Percentiles rank a stretch among this genome's conserved stretches.
Evolutionary conservation across 2,329 filamentous ascomycete genomes (phyloP).

Genomic region (Trichophyton rubrum): DNA sequence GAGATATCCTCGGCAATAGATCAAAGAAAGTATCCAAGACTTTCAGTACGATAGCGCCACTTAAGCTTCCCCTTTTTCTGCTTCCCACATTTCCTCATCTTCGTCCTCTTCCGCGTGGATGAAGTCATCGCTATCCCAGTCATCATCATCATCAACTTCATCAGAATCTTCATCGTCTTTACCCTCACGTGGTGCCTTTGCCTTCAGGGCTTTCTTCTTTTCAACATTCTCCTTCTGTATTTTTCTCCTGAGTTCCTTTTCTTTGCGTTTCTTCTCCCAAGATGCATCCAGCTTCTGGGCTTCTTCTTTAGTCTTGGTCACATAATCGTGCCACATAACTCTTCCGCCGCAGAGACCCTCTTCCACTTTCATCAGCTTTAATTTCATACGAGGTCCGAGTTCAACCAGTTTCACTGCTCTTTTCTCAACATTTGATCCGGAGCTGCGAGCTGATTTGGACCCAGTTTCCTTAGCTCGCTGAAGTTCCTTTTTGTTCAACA

Average conservation of each 20-base stretch:
- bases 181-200: conserved; percentile 33
- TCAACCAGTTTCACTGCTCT: conserved; percentile 86
- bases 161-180: conserved; percentile 37
- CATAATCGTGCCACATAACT: conserved; percentile 94
- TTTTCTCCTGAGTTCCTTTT: conserved; percentile 70
- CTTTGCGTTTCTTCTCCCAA: conserved; percentile 64
- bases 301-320: conserved; percentile 71
- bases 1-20: background rate
- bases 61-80: background rate
- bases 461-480: conserved; percentile 34
- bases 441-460: conserved; percentile 36
- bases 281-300: conserved; percentile 64
- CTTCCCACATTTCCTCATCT: conserved; percentile 1
- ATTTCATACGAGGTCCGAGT: conserved; percentile 75
- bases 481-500: conserved; percentile 39
- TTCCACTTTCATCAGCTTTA: conserved; percentile 89
- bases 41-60: background rate
- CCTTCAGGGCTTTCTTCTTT: conserved; percentile 59
- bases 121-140: conserved; percentile 42
- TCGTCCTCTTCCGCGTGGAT: conserved; percentile 35
- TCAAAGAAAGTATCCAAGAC: background rate
- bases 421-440: conserved; percentile 53
- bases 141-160: conserved; percentile 42
- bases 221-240: conserved; percentile 85
- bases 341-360: conserved; percentile 83